These are phyloP conservation scores for Gleditsia sinensis DNA, from an alignment of 306 rosid genomes.

Conservation along the genomic window DNA sequence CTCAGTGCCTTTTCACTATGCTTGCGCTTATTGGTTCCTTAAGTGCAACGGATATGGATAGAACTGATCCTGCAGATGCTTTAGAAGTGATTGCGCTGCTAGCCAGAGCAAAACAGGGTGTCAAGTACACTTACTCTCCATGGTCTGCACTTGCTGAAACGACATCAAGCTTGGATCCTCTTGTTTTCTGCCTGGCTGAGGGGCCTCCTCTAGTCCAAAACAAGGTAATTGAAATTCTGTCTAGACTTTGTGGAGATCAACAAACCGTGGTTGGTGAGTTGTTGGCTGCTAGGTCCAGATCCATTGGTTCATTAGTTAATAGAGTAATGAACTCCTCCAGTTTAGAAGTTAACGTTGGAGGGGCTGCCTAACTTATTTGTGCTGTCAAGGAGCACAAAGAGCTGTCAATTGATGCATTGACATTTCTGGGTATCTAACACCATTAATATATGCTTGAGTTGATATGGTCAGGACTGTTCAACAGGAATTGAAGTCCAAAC, in stretches of 20 bases:
- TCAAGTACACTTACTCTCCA: slow-evolving; percentile 54
- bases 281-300: slow-evolving; percentile 58
- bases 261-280: slow-evolving; percentile 66
- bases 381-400: slow-evolving; percentile 74
- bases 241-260: slow-evolving; percentile 83
- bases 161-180: slow-evolving; percentile 72
- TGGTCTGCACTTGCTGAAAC: slow-evolving; percentile 71
- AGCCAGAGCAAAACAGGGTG: slow-evolving; percentile 70
- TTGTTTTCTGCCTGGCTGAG: slow-evolving; percentile 78
- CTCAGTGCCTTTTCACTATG: slow-evolving; percentile 69
- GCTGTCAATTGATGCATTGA: slow-evolving; percentile 68
- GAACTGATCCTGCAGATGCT: slow-evolving; percentile 72
- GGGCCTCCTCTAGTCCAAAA: slow-evolving; percentile 82
- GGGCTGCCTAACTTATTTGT: slow-evolving; percentile 77
- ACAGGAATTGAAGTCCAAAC: slow-evolving; percentile 62
- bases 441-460: slow-evolving; percentile 68
- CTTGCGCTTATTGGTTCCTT: slow-evolving; percentile 84
- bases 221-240: slow-evolving; percentile 83
- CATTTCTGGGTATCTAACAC: slow-evolving; percentile 59
- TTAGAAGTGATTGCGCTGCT: slow-evolving; percentile 81
- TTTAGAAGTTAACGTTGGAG: slow-evolving; percentile 84
- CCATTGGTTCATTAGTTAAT: slow-evolving; percentile 71
- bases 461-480: slow-evolving; percentile 66
- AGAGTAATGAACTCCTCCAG: slow-evolving; percentile 77
- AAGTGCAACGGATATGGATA: slow-evolving; percentile 62